phyloP scores from a whole-genome alignment of 352 stramenopile species.

The Pythium phragmiticola region DNA sequence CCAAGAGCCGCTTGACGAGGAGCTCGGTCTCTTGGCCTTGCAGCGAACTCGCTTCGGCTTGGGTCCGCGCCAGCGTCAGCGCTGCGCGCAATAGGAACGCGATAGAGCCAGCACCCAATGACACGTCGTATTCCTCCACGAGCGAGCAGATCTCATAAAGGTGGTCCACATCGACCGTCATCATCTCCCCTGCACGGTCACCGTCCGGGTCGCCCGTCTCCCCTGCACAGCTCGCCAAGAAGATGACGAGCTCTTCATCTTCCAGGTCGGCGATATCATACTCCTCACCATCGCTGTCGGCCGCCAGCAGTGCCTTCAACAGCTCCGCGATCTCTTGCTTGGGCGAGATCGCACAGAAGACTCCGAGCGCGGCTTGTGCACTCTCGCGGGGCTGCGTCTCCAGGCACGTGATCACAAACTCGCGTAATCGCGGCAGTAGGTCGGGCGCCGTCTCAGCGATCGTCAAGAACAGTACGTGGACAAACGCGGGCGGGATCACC shows the following conservation, averaged over 20 bases:
- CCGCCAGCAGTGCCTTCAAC: constrained; percentile 40
- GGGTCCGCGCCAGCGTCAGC: constrained; percentile 10
- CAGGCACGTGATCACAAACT: constrained; percentile 48
- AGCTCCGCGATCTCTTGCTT: constrained; percentile 34
- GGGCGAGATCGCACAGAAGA: constrained; percentile 51
- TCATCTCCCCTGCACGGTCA: background rate
- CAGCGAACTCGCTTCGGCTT: background rate
- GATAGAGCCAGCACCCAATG: constrained; percentile 12
- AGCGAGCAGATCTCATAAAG: constrained; percentile 16
- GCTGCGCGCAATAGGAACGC: constrained; percentile 22
- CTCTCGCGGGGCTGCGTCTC: constrained; percentile 37
- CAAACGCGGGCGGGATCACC: constrained; percentile 41
- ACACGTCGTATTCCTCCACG: constrained; percentile 14
- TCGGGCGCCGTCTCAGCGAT: constrained; percentile 33
- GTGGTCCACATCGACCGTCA: constrained; percentile 8
- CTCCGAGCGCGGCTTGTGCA: constrained; percentile 47
- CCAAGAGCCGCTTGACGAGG: constrained; percentile 18
- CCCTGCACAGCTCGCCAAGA: constrained; percentile 48
- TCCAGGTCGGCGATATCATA: constrained; percentile 52
- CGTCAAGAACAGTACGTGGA: constrained; percentile 53
- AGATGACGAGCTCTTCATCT: constrained; percentile 61
- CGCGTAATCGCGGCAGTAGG: constrained; percentile 32
- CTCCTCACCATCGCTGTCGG: constrained; percentile 26
- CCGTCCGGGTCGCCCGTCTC: background rate
- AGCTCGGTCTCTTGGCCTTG: constrained; percentile 3